Evolutionary conservation across 768 basidiomycete genomes (phyloP).

Genomic region (Termitomyces sp.): DNA sequence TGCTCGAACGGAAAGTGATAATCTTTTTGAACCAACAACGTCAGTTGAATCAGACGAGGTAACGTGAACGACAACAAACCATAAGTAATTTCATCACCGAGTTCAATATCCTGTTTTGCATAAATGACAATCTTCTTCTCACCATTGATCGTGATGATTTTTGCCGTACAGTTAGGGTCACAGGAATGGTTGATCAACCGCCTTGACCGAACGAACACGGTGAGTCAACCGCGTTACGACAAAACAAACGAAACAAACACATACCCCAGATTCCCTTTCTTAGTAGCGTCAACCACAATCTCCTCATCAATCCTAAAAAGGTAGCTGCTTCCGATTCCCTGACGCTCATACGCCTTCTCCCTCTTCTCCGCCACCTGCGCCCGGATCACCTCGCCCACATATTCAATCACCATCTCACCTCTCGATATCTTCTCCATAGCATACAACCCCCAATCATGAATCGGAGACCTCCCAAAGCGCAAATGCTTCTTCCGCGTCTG

Average conservation of each 20-base stretch:
- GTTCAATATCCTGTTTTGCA: constrained; percentile 92
- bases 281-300: constrained; percentile 96
- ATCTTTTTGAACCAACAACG: constrained; percentile 41
- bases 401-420: constrained; percentile 99
- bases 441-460: constrained; percentile 98
- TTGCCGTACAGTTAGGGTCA: constrained; percentile 89
- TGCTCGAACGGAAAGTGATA: constrained; percentile 99
- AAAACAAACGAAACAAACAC: constrained; percentile 23
- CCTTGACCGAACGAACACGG: constrained; percentile 31
- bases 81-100: constrained; percentile 97
- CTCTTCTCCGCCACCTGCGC: constrained; percentile 94
- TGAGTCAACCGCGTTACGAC: constrained; percentile 9
- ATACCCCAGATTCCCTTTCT: constrained; percentile 97
- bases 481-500: constrained; percentile 98
- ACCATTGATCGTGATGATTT: constrained; percentile 86
- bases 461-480: constrained; percentile 89
- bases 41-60: background rate
- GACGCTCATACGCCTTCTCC: constrained; percentile 94
- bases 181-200: constrained; percentile 99
- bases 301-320: constrained; percentile 98
- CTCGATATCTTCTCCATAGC: constrained; percentile 92
- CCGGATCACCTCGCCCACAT: constrained; percentile 95
- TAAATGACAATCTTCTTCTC: constrained; percentile 99
- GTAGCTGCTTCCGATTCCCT: constrained; percentile 97
- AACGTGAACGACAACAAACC: constrained; percentile 40